Evolutionary conservation across 2,329 filamentous ascomycete species (phyloP), one percentile per base, ranked within the genome.

Genomic region (Mycosphaerella sp.): DNA sequence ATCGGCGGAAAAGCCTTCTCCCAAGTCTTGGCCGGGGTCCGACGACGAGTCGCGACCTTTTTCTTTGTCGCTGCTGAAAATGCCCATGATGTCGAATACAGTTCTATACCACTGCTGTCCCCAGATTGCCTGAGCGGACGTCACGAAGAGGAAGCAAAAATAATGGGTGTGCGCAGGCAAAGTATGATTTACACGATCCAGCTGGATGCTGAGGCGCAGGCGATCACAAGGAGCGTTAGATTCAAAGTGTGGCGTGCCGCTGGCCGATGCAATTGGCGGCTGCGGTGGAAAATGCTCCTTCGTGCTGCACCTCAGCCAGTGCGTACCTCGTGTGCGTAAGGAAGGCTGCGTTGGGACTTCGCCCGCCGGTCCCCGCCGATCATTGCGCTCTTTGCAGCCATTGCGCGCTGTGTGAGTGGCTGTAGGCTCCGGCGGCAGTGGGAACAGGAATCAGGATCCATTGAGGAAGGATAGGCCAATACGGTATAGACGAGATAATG

Each of bases 1-100:
- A 54, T 64, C 61, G 12, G 60, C 53, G 26, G 53, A 51, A 21
- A 58, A 52, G 17, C 55, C 59, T 26, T 56, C 58, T 12, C 42
- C 55, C n/a, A 60, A 32, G 38, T 60, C 55, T 14, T 36, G 48
- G 21, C 42, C 49, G 10, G 45, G 44, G 26, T 42, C 48, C 10
- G 53, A 54, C 44, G 56, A 55, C n/a, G 47, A 11, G 14, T 58
- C 49, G 47, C 47, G 45, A 36, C 40, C 46, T 47, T 58, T 56
- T 41, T 58, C 56, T 41, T 54, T 58, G 48, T 51, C 48, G 38
- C 55, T 48, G 42, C 34, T 31, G 43, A 58, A 58, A 21, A 58
- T n/a, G 12, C 56, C 56, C 56, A 58, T 58, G 48, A n/a, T 54
- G 34, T 48, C 31, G 11, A 34, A 41, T 17, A 17, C 39, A 41